Percentiles rank a stretch among this genome's conserved stretches.
Conservation (phyloP, 2,329 filamentous ascomycete genomes). For the Cordyceps fumosorosea region DNA sequence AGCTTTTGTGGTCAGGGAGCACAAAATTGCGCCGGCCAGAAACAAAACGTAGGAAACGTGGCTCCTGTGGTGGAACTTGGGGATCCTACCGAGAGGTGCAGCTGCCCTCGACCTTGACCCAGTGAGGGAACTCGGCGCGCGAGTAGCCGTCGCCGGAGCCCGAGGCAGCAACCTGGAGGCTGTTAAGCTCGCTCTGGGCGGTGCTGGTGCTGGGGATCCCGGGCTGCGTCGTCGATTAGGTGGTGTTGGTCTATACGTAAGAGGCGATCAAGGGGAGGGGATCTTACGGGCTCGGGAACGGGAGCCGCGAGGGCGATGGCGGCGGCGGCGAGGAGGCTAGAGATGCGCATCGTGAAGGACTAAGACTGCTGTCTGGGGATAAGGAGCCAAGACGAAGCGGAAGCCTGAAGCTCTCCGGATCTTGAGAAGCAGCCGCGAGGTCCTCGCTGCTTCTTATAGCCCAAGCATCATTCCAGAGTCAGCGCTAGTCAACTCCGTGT, state of each 20-base stretch:
- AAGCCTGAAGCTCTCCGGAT: not conserved
- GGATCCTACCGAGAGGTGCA: conserved; percentile 58
- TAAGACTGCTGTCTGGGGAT: not conserved
- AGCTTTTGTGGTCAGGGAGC: not conserved
- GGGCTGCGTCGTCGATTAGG: conserved; percentile 31
- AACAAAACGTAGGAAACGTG: not conserved
- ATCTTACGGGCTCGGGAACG: conserved; percentile 22
- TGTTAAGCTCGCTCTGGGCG: conserved; percentile 51
- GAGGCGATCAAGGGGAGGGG: not conserved
- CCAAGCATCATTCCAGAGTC: not conserved
- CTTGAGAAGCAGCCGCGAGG: not conserved
- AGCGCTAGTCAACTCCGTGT: not conserved
- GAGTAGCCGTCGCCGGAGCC: conserved; percentile 52
- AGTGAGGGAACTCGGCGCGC: conserved; percentile 64
- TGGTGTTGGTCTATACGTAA: not conserved
- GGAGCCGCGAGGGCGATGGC: conserved; percentile 19
- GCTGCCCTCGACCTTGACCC: conserved; percentile 56
- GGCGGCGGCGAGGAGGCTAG: conserved; percentile 16
- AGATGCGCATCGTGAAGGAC: conserved; percentile 4
- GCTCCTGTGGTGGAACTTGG: not conserved
- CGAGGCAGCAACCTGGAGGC: conserved; percentile 50
- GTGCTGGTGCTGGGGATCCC: conserved; percentile 54
- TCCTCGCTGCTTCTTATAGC: not conserved
- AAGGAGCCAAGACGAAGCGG: not conserved
- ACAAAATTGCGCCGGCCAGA: not conserved